Base-by-base conservation (phyloP, 441 rosid species). In the Adansonia madagascariensis region DNA sequence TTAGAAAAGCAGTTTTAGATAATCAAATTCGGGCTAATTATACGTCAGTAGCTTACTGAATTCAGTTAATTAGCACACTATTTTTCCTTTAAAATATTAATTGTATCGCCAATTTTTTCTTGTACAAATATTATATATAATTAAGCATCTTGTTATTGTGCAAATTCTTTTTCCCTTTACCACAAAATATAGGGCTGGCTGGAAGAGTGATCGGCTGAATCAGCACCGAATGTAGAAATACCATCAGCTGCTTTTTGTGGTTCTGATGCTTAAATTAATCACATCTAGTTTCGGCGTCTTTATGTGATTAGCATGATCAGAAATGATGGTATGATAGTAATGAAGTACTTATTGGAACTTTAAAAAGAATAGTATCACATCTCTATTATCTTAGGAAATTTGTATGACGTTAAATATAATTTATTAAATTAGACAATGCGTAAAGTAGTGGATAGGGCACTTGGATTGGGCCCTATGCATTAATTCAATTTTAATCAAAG, bases 381-480 rank as follows among this genome's bases (percentile, higher is more conserved):
- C 62, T 57, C 62, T 17, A 2, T 3, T 71, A 9, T 71, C 50
- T 9, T 8, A 55, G 20, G 24, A 55, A 72, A 15, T 55, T 39
- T 46, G 17, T 8, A 39, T 55, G 71, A 17, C 3, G 47, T 8
- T 65, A 18, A 67, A 18, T 18, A 18, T 50, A 27, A 3, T 3
- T 3, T 49, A 27, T 24, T 24, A 24, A 22, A 50, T 57, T 18
- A 73, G 50, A 53, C 64, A 39, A 12, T 17, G 65, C 55, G 0
- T 4, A 24, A 43, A 53, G 22, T 61, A 78, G 85, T 81, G 85
- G 87, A 78, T 83, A 78, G 67, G 77, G 81, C 84, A 83, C 84
- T 80, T 80, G 69, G 52, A 61, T 50, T 41, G 66, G 78, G 78
- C 78, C 74, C 63, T 64, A 50, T 65, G 67, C 56, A 46, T 67